These are phyloP conservation scores for Heracleum sosnowskyi DNA, from an alignment of 129 eudicot species.

Conservation along the genomic window DNA sequence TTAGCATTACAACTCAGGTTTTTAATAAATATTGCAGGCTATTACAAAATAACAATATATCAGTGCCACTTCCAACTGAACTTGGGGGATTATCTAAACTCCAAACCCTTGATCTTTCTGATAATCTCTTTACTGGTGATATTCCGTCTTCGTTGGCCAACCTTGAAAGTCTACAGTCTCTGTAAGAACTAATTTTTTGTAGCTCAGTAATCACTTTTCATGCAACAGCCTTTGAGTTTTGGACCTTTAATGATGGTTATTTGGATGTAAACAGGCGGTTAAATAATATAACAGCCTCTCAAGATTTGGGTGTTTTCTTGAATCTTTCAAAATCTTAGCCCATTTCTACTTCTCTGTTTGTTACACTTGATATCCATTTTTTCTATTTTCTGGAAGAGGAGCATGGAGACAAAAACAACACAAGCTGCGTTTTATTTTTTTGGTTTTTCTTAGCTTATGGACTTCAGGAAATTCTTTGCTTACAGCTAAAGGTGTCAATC, in stretches of 20 bases:
- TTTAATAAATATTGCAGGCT: conserved; percentile 39
- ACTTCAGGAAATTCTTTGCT: conserved; percentile 46
- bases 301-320: conserved; percentile 10
- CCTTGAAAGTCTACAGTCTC: conserved; percentile 51
- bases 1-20: conserved; percentile 15
- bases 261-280: conserved; percentile 61
- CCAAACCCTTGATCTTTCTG: conserved; percentile 79
- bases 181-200: conserved; percentile 38
- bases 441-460: conserved; percentile 42
- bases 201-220: not conserved
- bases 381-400: too few species aligned
- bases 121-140: conserved; percentile 56
- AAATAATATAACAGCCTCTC: conserved; percentile 70
- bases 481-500: conserved; percentile 84
- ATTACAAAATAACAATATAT: conserved; percentile 67
- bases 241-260: conserved; percentile 4
- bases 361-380: not conserved
- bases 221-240: conserved; percentile 5
- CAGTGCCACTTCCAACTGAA: conserved; percentile 77
- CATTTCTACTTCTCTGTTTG: not conserved
- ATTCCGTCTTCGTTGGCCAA: conserved; percentile 77
- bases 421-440: too few species aligned
- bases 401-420: too few species aligned
- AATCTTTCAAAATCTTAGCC: not conserved
- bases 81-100: conserved; percentile 71